Evolutionary conservation across 768 basidiomycete species (phyloP).

Genomic region (Pulveroboletus sp.): DNA sequence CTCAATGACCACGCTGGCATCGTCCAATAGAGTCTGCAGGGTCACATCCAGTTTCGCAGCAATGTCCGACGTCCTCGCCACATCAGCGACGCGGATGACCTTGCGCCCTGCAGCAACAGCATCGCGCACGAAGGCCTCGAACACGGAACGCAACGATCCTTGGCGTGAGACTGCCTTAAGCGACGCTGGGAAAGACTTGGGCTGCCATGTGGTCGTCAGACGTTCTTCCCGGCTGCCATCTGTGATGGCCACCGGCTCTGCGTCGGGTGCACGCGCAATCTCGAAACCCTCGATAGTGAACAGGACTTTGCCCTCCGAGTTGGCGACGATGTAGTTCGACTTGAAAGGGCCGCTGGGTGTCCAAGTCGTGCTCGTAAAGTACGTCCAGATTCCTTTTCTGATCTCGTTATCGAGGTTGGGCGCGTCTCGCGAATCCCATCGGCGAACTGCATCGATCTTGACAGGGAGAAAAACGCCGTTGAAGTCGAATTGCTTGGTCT

Average conservation of each 20-base stretch:
- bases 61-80: slow-evolving; percentile 19
- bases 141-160: slow-evolving; percentile 12
- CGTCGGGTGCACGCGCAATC: slow-evolving; percentile 29
- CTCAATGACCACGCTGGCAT: slow-evolving; percentile 14
- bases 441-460: slow-evolving; percentile 28
- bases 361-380: slow-evolving; percentile 24
- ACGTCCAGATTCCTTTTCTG: slow-evolving; percentile 30
- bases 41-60: slow-evolving; percentile 13
- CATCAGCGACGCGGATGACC: slow-evolving; percentile 24
- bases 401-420: slow-evolving; percentile 23
- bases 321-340: slow-evolving; percentile 28
- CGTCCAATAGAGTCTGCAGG: slow-evolving; percentile 16
- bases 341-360: slow-evolving; percentile 21
- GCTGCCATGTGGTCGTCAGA: slow-evolving; percentile 32
- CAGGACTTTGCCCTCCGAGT: slow-evolving; percentile 27
- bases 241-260: slow-evolving; percentile 23
- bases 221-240: slow-evolving; percentile 28
- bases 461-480: slow-evolving; percentile 31
- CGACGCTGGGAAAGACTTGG: slow-evolving; percentile 24
- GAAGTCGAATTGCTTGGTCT: slow-evolving; percentile 30
- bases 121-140: slow-evolving; percentile 15
- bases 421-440: slow-evolving; percentile 28
- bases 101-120: slow-evolving; percentile 19
- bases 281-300: slow-evolving; percentile 35
- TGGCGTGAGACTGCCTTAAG: slow-evolving; percentile 3